phyloP scores from a whole-genome alignment of 208 protist genomes.

The Trypanosoma scelopori region DNA sequence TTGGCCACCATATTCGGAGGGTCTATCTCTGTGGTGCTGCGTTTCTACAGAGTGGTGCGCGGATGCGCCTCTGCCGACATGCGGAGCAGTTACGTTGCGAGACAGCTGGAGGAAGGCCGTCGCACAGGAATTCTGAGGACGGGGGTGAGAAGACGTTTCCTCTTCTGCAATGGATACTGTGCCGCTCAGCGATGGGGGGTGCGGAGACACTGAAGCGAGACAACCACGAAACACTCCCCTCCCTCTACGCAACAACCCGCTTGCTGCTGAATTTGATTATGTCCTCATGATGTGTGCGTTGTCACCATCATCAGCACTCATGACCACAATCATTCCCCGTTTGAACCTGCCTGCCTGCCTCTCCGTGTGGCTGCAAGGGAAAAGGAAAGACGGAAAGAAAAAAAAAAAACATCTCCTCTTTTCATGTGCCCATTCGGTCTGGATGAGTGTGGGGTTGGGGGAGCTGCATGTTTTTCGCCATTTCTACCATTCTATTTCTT shows the following conservation, averaged over 20 bases:
- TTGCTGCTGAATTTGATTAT: conserved; percentile 33
- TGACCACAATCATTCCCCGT: conserved; percentile 1
- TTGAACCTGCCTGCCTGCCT: conserved; percentile 5
- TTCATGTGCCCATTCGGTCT: no score
- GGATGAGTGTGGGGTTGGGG: no score
- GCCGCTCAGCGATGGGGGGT: no score
- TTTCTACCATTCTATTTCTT: no score
- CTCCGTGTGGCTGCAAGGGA: no score
- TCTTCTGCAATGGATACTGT: no score
- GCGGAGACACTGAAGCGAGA: conserved; percentile 49
- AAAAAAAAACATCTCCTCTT: no score
- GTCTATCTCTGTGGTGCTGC: conserved; percentile 80
- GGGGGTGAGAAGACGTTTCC: no score
- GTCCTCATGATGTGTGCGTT: conserved; percentile 8
- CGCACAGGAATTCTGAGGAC: conserved; percentile 65
- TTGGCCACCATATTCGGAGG: conserved; percentile 70
- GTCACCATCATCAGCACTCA: neutral
- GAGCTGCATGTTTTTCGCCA: no score
- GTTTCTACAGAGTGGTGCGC: conserved; percentile 59
- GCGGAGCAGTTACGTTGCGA: conserved; percentile 84
- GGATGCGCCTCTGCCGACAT: conserved; percentile 85
- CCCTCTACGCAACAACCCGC: conserved; percentile 62
- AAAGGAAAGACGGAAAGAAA: no score
- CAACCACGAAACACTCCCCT: conserved; percentile 58
- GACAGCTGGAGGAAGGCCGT: conserved; percentile 70